Evolutionary conservation across 1,139 yeast genomes (phyloP).

Genomic region (Zygosaccharomyces sapae): DNA sequence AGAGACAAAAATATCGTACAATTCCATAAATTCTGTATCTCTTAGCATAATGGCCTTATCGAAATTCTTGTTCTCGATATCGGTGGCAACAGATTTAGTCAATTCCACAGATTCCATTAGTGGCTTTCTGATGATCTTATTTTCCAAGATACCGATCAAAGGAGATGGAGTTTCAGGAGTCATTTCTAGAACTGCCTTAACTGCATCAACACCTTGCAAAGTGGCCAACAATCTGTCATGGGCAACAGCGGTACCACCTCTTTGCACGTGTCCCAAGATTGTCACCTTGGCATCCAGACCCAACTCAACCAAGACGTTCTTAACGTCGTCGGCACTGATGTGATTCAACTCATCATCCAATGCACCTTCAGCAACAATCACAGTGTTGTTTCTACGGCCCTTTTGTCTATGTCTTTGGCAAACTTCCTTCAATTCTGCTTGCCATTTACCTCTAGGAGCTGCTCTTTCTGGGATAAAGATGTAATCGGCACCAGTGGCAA

Average conservation of each 20-base stretch:
- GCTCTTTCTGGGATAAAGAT: constrained; percentile 81
- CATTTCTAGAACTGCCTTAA: constrained; percentile 64
- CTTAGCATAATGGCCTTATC: constrained; percentile 64
- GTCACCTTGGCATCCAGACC: constrained; percentile 78
- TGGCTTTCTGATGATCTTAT: constrained; percentile 64
- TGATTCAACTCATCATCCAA: constrained; percentile 62
- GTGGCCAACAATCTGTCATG: constrained; percentile 74
- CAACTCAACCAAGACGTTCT: constrained; percentile 62
- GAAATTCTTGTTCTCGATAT: constrained; percentile 56
- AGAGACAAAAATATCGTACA: constrained; percentile 59
- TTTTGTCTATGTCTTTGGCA: constrained; percentile 61
- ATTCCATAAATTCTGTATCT: constrained; percentile 68
- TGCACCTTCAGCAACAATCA: constrained; percentile 83
- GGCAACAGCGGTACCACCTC: constrained; percentile 85
- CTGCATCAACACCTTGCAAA: constrained; percentile 80
- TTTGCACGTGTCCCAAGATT: constrained; percentile 76
- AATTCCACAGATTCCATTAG: constrained; percentile 67
- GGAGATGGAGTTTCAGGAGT: constrained; percentile 74
- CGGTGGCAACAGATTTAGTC: constrained; percentile 67
- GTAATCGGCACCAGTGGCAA: constrained; percentile 77
- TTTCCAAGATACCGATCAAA: constrained; percentile 68
- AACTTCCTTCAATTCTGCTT: constrained; percentile 60
- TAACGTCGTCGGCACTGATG: constrained; percentile 62
- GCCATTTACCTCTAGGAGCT: constrained; percentile 56
- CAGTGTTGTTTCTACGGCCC: constrained; percentile 76